These are phyloP conservation scores for Amanita rubescens DNA, from an alignment of 768 basidiomycete genomes.

Conservation along the genomic window DNA sequence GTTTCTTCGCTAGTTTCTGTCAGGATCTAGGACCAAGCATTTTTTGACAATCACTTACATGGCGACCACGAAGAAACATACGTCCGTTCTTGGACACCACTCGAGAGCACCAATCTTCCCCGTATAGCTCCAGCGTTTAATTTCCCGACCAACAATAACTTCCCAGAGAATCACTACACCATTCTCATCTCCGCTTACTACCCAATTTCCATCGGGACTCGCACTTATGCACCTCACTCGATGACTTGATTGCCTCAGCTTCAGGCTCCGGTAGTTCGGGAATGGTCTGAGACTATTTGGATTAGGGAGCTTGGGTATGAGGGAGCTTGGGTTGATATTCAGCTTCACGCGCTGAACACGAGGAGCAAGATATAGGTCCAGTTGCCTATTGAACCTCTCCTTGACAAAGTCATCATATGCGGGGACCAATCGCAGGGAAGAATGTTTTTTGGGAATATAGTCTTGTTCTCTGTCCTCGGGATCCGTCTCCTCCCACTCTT, in stretches of 20 bases:
- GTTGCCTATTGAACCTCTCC: slow-evolving; percentile 86
- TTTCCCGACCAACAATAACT: slow-evolving; percentile 78
- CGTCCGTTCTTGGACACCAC: slow-evolving; percentile 89
- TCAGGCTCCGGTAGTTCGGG: slow-evolving; percentile 78
- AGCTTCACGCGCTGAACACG: slow-evolving; percentile 81
- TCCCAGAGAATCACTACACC: slow-evolving; percentile 91
- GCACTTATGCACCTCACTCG: slow-evolving; percentile 70
- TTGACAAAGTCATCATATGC: slow-evolving; percentile 90
- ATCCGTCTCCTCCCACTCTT: slow-evolving; percentile 77
- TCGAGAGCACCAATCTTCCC: slow-evolving; percentile 77
- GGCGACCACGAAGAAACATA: slow-evolving; percentile 71
- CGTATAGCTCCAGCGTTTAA: slow-evolving; percentile 80
- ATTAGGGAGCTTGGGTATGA: slow-evolving; percentile 92
- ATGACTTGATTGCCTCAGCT: slow-evolving; percentile 57
- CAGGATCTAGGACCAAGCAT: slow-evolving; percentile 1
- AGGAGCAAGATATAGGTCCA: slow-evolving; percentile 95
- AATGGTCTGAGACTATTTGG: slow-evolving; percentile 90
- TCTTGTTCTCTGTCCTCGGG: slow-evolving; percentile 86
- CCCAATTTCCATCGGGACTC: slow-evolving; percentile 90
- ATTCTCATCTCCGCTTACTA: slow-evolving; percentile 83
- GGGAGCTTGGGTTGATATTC: slow-evolving; percentile 84
- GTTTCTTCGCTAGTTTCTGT: slow-evolving; percentile 61
- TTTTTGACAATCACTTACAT: slow-evolving; percentile 46
- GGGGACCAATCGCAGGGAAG: slow-evolving; percentile 82
- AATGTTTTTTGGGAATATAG: slow-evolving; percentile 83